phyloP scores from a whole-genome alignment of 1,284 basidiomycete species.

The Macrocystidia cucumis region DNA sequence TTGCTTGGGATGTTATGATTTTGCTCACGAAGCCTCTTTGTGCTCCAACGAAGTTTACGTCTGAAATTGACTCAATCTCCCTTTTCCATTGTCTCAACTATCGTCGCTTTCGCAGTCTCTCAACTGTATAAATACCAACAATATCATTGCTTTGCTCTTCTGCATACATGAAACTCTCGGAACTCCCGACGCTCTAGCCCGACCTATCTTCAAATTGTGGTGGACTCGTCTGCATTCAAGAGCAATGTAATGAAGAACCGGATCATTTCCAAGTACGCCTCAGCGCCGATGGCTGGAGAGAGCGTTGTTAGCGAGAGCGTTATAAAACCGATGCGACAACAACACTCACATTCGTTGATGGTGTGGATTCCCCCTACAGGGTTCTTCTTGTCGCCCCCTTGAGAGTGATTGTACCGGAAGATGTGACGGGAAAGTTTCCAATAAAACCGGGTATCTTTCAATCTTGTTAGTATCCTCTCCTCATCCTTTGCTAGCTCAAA shows the following conservation, averaged over 20 bases:
- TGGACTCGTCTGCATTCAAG: constrained; percentile 34
- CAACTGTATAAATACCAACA: no score
- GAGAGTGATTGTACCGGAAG: constrained; percentile 41
- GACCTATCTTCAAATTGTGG: constrained; percentile 4
- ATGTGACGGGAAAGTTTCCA: constrained; percentile 44
- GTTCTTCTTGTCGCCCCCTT: constrained; percentile 19
- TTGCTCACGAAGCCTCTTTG: constrained; percentile 24
- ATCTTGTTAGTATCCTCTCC: neutral
- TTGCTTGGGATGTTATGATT: constrained; percentile 23
- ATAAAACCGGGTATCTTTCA: constrained; percentile 43
- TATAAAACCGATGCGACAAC: constrained; percentile 1
- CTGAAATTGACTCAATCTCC: no score
- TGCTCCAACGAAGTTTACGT: no score
- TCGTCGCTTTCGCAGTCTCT: no score
- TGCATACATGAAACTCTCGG: no score
- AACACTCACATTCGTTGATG: constrained; percentile 44
- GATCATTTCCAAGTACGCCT: constrained; percentile 36
- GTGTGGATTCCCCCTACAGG: constrained; percentile 50
- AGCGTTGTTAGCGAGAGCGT: neutral
- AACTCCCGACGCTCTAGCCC: no score
- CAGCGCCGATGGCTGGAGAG: constrained; percentile 23
- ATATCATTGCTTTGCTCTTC: no score
- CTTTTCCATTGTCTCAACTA: no score
- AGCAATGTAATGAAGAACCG: constrained; percentile 39
- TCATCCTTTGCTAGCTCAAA: no score